Percentiles rank a stretch among this genome's conserved stretches.
These are phyloP conservation scores for Mytilinidion resinicola DNA, from an alignment of 495 filamentous ascomycete species.

Conservation along the genomic window DNA sequence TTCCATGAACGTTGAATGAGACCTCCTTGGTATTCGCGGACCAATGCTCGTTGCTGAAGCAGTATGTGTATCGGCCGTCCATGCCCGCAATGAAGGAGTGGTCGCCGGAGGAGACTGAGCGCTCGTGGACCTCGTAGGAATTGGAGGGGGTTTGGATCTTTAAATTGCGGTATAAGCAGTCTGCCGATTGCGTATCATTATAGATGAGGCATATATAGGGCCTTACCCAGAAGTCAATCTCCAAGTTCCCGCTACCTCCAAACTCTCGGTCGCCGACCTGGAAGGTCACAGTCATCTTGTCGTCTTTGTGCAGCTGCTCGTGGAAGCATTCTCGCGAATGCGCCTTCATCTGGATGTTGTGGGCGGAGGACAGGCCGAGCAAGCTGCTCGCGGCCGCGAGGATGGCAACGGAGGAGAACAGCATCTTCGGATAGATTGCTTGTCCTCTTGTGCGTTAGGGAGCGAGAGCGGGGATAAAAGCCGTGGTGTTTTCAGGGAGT, in stretches of 20 bases:
- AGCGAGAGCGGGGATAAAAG: not conserved
- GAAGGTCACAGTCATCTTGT: conserved; percentile 97
- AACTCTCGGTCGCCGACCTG: conserved; percentile 97
- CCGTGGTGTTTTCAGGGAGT: not conserved
- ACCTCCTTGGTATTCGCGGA: conserved; percentile 89
- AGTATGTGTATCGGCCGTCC: conserved; percentile 91
- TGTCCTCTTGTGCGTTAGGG: not conserved
- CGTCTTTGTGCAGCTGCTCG: conserved; percentile 84
- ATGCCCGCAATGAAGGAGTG: conserved; percentile 79
- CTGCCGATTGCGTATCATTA: not conserved
- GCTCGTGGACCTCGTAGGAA: conserved; percentile 69
- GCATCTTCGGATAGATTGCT: conserved; percentile 8
- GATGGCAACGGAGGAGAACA: conserved; percentile 47
- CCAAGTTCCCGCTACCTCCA: conserved; percentile 86
- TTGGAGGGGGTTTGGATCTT: conserved; percentile 80
- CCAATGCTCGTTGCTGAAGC: conserved; percentile 98
- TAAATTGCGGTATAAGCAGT: conserved; percentile 9
- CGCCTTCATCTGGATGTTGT: conserved; percentile 91
- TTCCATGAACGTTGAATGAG: conserved; percentile 97
- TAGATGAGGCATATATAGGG: not conserved
- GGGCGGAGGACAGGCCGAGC: conserved; percentile 59
- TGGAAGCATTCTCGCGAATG: conserved; percentile 96
- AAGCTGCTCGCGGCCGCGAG: conserved; percentile 48
- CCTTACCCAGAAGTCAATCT: conserved; percentile 94
- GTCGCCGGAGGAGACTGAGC: conserved; percentile 77